Evolutionary conservation across 2,329 filamentous ascomycete genomes (phyloP).

Genomic region (Claviceps sorghi): DNA sequence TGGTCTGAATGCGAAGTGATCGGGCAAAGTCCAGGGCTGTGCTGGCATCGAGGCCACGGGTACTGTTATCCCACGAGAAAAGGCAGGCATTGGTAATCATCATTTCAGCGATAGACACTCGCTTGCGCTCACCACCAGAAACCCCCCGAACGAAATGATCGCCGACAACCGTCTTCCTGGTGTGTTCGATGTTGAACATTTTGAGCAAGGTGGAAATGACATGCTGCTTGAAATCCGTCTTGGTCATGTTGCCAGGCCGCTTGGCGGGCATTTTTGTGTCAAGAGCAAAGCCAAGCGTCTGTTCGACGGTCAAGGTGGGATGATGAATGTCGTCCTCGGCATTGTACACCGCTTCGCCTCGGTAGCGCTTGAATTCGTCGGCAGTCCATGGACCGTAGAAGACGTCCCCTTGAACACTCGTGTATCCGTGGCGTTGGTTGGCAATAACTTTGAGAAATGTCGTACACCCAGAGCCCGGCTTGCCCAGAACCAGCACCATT

Average conservation of each 20-base stretch:
- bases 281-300: slow-evolving; percentile 73
- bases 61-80: slow-evolving; percentile 63
- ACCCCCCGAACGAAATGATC: slow-evolving; percentile 69
- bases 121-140: slow-evolving; percentile 65
- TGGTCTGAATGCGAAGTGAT: slow-evolving; percentile 64
- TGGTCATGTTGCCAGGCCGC: slow-evolving; percentile 57
- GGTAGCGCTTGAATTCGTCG: slow-evolving; percentile 57
- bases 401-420: slow-evolving; percentile 50
- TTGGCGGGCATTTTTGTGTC: slow-evolving; percentile 76
- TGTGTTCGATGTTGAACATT: slow-evolving; percentile 92
- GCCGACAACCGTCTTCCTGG: slow-evolving; percentile 69
- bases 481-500: slow-evolving; percentile 73
- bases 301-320: slow-evolving; percentile 71
- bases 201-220: slow-evolving; percentile 63
- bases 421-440: slow-evolving; percentile 48
- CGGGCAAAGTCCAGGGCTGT: slow-evolving; percentile 53
- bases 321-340: slow-evolving; percentile 69
- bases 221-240: slow-evolving; percentile 60
- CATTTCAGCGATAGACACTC: slow-evolving; percentile 71
- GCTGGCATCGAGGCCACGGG: slow-evolving; percentile 52
- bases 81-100: slow-evolving; percentile 62
- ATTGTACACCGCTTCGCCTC: slow-evolving; percentile 75
- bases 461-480: slow-evolving; percentile 59
- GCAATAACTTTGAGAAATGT: slow-evolving; percentile 55
- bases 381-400: slow-evolving; percentile 60